These are phyloP conservation scores for Pharus latifolius DNA, from an alignment of 176 grass and related monocot species.

Conservation along the genomic window DNA sequence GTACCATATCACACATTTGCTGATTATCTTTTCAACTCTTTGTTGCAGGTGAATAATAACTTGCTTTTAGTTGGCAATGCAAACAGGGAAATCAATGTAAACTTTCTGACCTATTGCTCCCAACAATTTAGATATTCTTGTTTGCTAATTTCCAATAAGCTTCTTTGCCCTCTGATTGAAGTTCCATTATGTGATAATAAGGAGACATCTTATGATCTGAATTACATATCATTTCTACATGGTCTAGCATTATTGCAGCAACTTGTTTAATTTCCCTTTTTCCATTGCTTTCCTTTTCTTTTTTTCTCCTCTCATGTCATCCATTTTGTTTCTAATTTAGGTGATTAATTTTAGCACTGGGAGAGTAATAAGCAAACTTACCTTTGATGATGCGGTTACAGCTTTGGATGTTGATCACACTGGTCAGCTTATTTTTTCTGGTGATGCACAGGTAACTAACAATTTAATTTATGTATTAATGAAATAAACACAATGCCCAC, in stretches of 20 bases:
- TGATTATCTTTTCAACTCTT: conserved; percentile 16
- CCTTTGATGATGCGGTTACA: conserved; percentile 82
- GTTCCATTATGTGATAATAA: not conserved
- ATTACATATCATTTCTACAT: no score
- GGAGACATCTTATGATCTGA: no score
- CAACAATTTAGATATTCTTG: not conserved
- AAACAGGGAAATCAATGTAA: conserved; percentile 94
- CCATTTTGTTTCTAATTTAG: conserved; percentile 35
- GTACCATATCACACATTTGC: conserved; percentile 8
- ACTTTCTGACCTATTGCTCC: not conserved
- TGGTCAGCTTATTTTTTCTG: conserved; percentile 85
- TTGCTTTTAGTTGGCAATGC: conserved; percentile 83
- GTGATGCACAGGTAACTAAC: conserved; percentile 69
- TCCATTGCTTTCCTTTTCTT: not conserved
- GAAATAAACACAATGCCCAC: not conserved
- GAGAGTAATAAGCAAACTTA: conserved; percentile 82
- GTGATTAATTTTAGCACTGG: conserved; percentile 98
- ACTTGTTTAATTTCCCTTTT: not conserved
- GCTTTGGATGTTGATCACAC: conserved; percentile 94
- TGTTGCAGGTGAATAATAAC: conserved; percentile 95
- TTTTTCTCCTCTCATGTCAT: not conserved
- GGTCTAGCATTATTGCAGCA: no score
- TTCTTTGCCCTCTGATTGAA: not conserved
- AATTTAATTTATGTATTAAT: not conserved
- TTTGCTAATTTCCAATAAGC: not conserved